Conservation (phyloP, 2,329 filamentous ascomycete species). For the Epichloe baconii region DNA sequence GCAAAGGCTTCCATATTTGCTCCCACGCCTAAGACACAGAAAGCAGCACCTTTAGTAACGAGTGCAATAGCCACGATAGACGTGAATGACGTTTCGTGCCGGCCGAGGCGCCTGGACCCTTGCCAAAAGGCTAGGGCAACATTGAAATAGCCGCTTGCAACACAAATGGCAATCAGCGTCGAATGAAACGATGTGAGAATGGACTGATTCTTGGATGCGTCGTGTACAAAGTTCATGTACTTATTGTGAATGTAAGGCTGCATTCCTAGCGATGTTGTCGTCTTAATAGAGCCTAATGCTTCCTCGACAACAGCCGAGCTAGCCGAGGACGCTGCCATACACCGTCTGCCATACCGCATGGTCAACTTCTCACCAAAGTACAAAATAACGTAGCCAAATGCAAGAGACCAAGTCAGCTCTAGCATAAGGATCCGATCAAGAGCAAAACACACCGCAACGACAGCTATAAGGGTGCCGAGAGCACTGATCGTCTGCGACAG, state of each 20-base stretch:
- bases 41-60: constrained; percentile 3
- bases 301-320: background rate
- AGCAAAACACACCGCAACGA: background rate
- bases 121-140: constrained; percentile 28
- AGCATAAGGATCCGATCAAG: background rate
- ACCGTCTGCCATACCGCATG: background rate
- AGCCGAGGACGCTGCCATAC: background rate
- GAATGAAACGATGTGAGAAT: background rate
- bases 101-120: constrained; percentile 20
- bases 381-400: background rate
- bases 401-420: background rate
- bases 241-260: background rate
- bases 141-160: constrained; percentile 22
- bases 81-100: constrained; percentile 21
- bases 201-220: background rate
- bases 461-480: background rate
- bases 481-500: background rate
- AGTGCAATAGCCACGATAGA: constrained; percentile 15
- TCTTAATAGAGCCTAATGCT: background rate
- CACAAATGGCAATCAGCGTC: constrained; percentile 2
- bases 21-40: constrained; percentile 5
- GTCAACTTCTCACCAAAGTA: background rate
- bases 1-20: constrained; percentile 16
- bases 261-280: background rate
- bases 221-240: background rate